Percentiles rank a stretch among this genome's conserved stretches.
phyloP scores from a whole-genome alignment of 352 stramenopile genomes.

The Globisporangium solare region DNA sequence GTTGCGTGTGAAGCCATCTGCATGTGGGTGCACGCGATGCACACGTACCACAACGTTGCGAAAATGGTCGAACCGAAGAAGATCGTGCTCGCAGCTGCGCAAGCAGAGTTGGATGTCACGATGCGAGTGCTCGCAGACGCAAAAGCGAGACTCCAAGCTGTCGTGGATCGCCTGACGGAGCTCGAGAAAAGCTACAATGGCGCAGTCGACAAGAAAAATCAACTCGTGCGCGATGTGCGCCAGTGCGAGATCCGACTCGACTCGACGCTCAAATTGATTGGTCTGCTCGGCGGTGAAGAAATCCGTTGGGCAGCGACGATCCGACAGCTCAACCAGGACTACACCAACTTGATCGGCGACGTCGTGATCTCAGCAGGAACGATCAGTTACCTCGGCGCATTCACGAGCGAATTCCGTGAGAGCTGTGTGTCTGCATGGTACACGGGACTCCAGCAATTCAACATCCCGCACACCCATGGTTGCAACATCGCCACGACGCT shows the following conservation, averaged over 20 bases:
- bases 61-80: slow-evolving; percentile 93
- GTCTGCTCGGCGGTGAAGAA: slow-evolving; percentile 86
- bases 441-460: slow-evolving; percentile 52
- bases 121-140: slow-evolving; percentile 84
- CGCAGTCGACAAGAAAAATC: slow-evolving; percentile 85
- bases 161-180: slow-evolving; percentile 86
- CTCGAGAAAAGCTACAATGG: slow-evolving; percentile 87
- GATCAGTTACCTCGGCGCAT: slow-evolving; percentile 92
- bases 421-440: slow-evolving; percentile 84
- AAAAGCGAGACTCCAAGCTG: slow-evolving; percentile 74
- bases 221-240: slow-evolving; percentile 69
- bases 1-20: slow-evolving; percentile 91
- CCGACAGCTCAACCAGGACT: slow-evolving; percentile 68
- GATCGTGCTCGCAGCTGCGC: slow-evolving; percentile 71
- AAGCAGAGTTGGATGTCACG: slow-evolving; percentile 84
- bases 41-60: slow-evolving; percentile 90
- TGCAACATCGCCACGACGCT: slow-evolving; percentile 90
- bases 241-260: slow-evolving; percentile 88
- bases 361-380: slow-evolving; percentile 88
- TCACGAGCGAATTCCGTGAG: slow-evolving; percentile 92
- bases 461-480: slow-evolving; percentile 76
- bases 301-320: slow-evolving; percentile 87
- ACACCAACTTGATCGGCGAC: slow-evolving; percentile 89
- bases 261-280: slow-evolving; percentile 88
- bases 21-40: slow-evolving; percentile 93